Conservation (phyloP, 2,329 filamentous ascomycete genomes). For the Penicillium sp. region DNA sequence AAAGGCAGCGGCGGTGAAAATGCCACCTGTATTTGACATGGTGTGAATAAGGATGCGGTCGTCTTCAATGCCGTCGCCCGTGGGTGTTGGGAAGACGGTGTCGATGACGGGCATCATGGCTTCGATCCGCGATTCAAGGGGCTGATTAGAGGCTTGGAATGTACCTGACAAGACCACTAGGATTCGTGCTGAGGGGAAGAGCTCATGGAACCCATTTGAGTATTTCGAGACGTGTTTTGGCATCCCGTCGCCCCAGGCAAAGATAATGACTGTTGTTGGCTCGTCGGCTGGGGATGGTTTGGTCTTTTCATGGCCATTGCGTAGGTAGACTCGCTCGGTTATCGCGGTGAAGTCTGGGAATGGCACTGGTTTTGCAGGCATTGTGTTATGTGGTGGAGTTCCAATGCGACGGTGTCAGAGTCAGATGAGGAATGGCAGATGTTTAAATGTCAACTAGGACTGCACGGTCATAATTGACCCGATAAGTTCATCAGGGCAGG, state of each 20-base stretch:
- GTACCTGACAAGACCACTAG: constrained; percentile 52
- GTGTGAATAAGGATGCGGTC: constrained; percentile 48
- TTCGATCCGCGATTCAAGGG: constrained; percentile 42
- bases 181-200: constrained; percentile 51
- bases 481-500: not conserved
- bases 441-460: not conserved
- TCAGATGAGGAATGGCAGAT: not conserved
- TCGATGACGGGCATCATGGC: constrained; percentile 45
- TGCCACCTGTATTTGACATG: constrained; percentile 58
- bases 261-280: constrained; percentile 43
- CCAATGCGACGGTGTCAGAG: not conserved
- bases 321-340: constrained; percentile 48
- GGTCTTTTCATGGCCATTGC: constrained; percentile 22
- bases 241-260: constrained; percentile 55
- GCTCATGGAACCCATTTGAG: constrained; percentile 48
- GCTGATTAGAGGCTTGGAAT: constrained; percentile 45
- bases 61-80: constrained; percentile 11
- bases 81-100: constrained; percentile 22
- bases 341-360: constrained; percentile 48
- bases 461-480: not conserved
- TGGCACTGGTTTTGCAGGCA: constrained; percentile 18
- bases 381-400: not conserved
- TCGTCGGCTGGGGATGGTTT: constrained; percentile 28
- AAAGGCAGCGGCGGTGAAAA: constrained; percentile 50
- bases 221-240: constrained; percentile 57